Base-by-base conservation (phyloP, 257 asterid genomes). In the Nicotiana knightiana region DNA sequence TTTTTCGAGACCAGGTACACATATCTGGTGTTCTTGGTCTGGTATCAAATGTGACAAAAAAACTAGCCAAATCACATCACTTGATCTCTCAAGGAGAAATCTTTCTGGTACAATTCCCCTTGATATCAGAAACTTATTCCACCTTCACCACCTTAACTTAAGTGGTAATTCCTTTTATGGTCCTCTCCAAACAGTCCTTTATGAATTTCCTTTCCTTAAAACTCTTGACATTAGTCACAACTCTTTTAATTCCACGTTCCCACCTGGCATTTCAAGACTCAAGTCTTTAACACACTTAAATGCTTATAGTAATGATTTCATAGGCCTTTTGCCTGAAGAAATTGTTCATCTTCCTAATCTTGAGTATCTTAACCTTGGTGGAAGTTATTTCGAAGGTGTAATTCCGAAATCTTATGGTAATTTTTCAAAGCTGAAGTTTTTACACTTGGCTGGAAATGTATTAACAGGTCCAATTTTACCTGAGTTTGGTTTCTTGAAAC, bases 361-460 rank as follows among this genome's bases (percentile, higher is more conserved):
- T 30, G 97, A 96, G 86, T 89, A 88, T 63, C 91, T 96, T 70
- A 93, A 96, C 87, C 91, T 96, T 63, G 98, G 97, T 0, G 99
- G 99, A 28, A 90, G 94, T 88, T 94, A 94, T 71, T 96, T 96
- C 58, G 87, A 87, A 1, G 97, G 99, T 6, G 80, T 53, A 58
- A 94, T 96, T 67, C 98, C 99, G 1, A 57, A 84, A 2, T 84
- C 81, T 51, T 96, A 91, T 33, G 97, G 98, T 57, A 85, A 81
- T 0, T 81, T 94, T 16, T 9, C 84, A 5, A 86, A 35, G 58
- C 87, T 96, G 46, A 89, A 86, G 65, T 89, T 85, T 80, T 59
- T 96, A 7, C 83, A 88, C 85, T 82, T 96, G 82, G 89, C 88
- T 2, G 99, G 99, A 6, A 96, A 96, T 82, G 81, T n/a, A 0